These are phyloP conservation scores for Trametes punicea DNA, from an alignment of 768 basidiomycete species.

Conservation along the genomic window DNA sequence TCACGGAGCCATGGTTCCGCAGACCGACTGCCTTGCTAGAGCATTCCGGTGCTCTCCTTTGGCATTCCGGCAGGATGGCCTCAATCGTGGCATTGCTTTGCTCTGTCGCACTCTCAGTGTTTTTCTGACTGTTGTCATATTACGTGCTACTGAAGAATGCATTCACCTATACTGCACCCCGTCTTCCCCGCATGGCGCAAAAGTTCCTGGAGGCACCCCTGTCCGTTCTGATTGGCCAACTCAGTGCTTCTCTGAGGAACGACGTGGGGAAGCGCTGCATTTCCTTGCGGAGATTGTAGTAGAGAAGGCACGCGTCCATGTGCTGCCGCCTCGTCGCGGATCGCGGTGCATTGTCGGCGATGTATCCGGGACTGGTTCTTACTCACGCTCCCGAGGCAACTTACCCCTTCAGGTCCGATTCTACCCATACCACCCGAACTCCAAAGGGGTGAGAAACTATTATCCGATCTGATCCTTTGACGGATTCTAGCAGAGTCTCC, in stretches of 20 bases:
- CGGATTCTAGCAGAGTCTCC: too few relatives aligned
- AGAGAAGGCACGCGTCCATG: slow-evolving; percentile 1
- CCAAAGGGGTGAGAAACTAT: neutral
- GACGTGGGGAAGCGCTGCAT: neutral
- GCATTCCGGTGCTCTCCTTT: neutral
- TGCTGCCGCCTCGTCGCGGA: slow-evolving; percentile 4
- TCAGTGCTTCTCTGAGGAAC: neutral
- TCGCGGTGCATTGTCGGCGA: slow-evolving; percentile 6
- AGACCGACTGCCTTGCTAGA: slow-evolving; percentile 3
- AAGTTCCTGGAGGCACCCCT: neutral
- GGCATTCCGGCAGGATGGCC: neutral
- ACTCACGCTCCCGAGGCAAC: neutral
- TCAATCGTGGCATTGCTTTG: neutral
- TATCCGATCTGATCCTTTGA: slow-evolving; percentile 4
- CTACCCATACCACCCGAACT: slow-evolving; percentile 4
- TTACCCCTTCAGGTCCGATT: neutral
- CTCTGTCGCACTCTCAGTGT: neutral
- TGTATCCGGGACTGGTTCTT: neutral
- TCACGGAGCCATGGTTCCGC: too few relatives aligned
- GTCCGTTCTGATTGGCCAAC: neutral
- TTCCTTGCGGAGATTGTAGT: neutral
- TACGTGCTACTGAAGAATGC: neutral
- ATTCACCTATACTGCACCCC: neutral
- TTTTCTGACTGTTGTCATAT: neutral
- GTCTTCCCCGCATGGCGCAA: neutral